Base-by-base conservation (phyloP, 106 monocot genomes). In the Dendrobium huoshanense region DNA sequence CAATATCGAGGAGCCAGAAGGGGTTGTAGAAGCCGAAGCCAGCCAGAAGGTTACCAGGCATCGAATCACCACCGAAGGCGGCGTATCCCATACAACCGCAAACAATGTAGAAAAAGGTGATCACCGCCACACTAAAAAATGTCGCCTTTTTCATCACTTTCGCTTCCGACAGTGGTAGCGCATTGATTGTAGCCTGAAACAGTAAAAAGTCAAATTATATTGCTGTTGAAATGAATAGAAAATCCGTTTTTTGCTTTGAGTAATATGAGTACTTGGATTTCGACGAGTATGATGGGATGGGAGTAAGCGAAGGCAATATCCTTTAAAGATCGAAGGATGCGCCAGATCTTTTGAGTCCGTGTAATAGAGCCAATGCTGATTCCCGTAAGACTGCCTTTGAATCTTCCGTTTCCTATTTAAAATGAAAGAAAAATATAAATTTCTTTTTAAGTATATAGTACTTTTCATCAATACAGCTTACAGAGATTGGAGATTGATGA, bases 291-390 rank as follows among this genome's bases (percentile, higher is more conserved):
- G 75, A 93, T 87, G 40, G 96, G 91, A 86, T 87, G 93, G 77
- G 96, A 96, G 85, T 96, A 96, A 41, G 96, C 96, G 70, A 96
- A 96, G 73, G 96, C 96, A 13, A 96, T 94, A 84, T 96, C 87
- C 0, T 94, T 94, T 41, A 96, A 83, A 1, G 96, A 91, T 73
- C 94, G 96, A 56, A 96, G 86, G 72, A 86, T 92, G 9, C 86
- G 83, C 93, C 93, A 96, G 10, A 96, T 80, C 84, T 96, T 94
- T 65, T 94, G 81, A 24, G 78, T 85, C 20, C 81, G 51, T 1
- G 88, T 87, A n/a, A 92, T 87, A 9, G 75, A 20, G 42, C 91
- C 93, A 65, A 90, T 77, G 64, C 84, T 85, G 73, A 91, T 79
- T 41, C 91, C 93, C 16, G 89, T 91, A 64, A 91, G 77, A 73